Evolutionary conservation across 345 rosid genomes (phyloP), one percentile per base, ranked within the genome.

Genomic region (Microcos paniculata): DNA sequence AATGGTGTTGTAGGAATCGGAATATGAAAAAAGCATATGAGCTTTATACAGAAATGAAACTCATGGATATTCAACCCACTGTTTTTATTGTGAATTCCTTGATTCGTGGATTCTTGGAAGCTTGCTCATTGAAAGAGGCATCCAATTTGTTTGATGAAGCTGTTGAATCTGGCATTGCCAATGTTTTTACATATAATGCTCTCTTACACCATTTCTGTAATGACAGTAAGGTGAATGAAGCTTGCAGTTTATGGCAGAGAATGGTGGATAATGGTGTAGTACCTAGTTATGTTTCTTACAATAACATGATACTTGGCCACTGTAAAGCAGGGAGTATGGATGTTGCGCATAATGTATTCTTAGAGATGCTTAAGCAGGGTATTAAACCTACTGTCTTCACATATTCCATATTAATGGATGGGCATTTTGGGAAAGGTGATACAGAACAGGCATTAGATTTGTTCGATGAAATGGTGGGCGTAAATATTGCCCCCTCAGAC

Each of bases 351-450:
- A 45, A 43, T 73, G 24, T 84, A 12, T 85, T 86, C 45, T 82
- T 84, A 38, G 78, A 87, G 77, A 88, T 92, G 90, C 78, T 72
- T 48, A 85, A 78, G 38, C 80, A 35, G 65, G 89, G 92, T 76
- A 28, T 87, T 68, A 87, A 86, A 80, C 94, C 98, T 12, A 91
- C 79, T 77, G 82, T 65, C 30, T 13, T 84, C 71, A 88, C 97
- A 23, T 90, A 85, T 78, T 83, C 97, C 65, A 48, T 85, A 78
- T 76, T 94, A 80, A 85, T 92, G 24, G 81, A 87, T 80, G 96
- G 98, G 61, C 87, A 80, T 84, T 89, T 88, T 72, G 87, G 86
- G 72, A 84, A 78, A 9, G 88, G 83, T 56, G 82, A 88, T 65
- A 69, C 78, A 67, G 76, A 79, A 16, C 62, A 31, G 75, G 94